A percentile compares a stretch with the other conserved stretches of the same genome.
Evolutionary conservation across 75 land plant genomes (phyloP).

Genomic region (Pseudotsuga menziesii): DNA sequence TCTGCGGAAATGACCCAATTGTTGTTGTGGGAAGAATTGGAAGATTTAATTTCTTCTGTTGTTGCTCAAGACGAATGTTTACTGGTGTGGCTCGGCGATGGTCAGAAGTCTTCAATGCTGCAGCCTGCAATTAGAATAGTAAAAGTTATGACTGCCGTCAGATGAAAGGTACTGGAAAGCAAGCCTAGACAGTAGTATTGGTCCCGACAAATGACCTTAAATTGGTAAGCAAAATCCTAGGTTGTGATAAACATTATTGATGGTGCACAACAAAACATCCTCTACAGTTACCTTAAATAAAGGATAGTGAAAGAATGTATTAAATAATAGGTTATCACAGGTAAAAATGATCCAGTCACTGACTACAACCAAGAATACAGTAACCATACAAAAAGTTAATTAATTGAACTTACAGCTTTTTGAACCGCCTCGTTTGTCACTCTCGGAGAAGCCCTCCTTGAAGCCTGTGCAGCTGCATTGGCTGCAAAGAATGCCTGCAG

Average conservation of each 20-base stretch:
- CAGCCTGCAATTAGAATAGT: constrained; percentile 40
- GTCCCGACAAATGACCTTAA: too few relatives aligned
- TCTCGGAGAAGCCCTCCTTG: constrained; percentile 31
- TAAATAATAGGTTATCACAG: too few relatives aligned
- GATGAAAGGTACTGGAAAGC: too few relatives aligned
- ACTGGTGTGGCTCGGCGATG: constrained; percentile 74
- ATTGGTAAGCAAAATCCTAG: too few relatives aligned
- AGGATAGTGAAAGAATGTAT: too few relatives aligned
- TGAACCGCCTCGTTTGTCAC: constrained; percentile 32
- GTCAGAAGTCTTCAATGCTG: constrained; percentile 59
- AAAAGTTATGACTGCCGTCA: background rate
- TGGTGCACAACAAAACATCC: too few relatives aligned
- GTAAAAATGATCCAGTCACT: background rate
- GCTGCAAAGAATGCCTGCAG: constrained; percentile 30
- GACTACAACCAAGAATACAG: background rate
- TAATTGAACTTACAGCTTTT: constrained; percentile 27
- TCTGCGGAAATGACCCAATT: constrained; percentile 91
- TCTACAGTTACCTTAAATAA: too few relatives aligned
- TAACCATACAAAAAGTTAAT: background rate
- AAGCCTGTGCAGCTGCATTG: constrained; percentile 35
- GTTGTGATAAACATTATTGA: too few relatives aligned
- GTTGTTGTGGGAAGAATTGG: constrained; percentile 86
- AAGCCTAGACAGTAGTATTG: too few relatives aligned
- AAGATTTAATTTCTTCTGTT: constrained; percentile 77
- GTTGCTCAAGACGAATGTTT: constrained; percentile 61